Evolutionary conservation across 805 yeast genomes (phyloP).

Genomic region (Lachancea dasiensis): DNA sequence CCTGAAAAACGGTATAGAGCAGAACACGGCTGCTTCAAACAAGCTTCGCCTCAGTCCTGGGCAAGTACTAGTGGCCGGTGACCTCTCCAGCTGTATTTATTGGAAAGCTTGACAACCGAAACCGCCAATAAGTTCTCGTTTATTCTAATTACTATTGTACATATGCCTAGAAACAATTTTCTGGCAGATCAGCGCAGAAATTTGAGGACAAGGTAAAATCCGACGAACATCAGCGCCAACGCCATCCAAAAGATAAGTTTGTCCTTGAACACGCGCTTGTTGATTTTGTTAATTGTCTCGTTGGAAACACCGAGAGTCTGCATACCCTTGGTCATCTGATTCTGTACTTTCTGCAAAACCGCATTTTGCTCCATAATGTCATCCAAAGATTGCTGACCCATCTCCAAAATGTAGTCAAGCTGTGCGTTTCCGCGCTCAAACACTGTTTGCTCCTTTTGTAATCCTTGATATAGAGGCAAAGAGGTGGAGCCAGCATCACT

Average conservation of each 20-base stretch:
- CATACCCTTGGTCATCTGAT: constrained; percentile 58
- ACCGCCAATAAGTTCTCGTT: constrained; percentile 3
- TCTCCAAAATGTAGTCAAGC: constrained; percentile 82
- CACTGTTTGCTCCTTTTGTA: constrained; percentile 60
- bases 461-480: constrained; percentile 48
- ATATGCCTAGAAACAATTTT: neutral
- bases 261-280: constrained; percentile 78
- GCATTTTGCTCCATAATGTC: constrained; percentile 83
- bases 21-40: constrained; percentile 33
- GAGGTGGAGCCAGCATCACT: constrained; percentile 38
- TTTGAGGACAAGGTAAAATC: constrained; percentile 59
- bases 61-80: constrained; percentile 61
- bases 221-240: constrained; percentile 51
- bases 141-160: constrained; percentile 3
- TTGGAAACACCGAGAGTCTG: constrained; percentile 81
- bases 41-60: constrained; percentile 45
- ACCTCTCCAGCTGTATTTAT: constrained; percentile 54
- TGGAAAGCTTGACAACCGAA: constrained; percentile 37
- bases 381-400: constrained; percentile 81
- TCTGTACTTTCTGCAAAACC: constrained; percentile 54
- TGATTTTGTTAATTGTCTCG: constrained; percentile 74
- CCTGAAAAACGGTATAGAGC: constrained; percentile 9
- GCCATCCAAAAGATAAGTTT: constrained; percentile 82
- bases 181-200: constrained; percentile 45
- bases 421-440: constrained; percentile 69